phyloP scores from a whole-genome alignment of 202 grass and related monocot species.

The Schoenoplectus tabernaemontani region DNA sequence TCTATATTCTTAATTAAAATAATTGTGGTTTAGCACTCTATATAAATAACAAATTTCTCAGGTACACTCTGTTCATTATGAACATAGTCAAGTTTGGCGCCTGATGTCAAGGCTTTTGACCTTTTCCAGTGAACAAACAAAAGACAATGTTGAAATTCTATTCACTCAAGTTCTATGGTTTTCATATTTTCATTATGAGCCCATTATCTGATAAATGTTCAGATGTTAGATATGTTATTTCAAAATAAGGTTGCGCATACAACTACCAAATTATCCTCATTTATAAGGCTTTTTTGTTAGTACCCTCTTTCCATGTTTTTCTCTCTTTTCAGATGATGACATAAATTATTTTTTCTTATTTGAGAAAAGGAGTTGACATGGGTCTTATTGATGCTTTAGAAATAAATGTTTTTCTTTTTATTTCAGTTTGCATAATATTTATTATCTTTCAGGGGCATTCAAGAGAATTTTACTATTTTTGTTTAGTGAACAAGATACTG shows the following conservation, averaged over 20 bases:
- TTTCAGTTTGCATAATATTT: not conserved
- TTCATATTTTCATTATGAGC: too few relatives aligned
- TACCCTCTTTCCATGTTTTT: not conserved
- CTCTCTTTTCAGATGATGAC: not conserved
- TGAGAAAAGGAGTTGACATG: not conserved
- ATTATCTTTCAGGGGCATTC: conserved; percentile 4
- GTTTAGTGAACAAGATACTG: not conserved
- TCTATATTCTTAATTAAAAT: too few relatives aligned
- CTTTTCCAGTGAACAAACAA: too few relatives aligned
- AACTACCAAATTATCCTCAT: not conserved
- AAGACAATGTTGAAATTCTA: too few relatives aligned
- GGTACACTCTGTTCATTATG: too few relatives aligned
- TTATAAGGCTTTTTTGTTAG: not conserved
- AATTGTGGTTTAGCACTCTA: too few relatives aligned
- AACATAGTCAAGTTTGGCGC: too few relatives aligned
- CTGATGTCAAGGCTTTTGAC: too few relatives aligned
- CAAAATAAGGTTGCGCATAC: not conserved
- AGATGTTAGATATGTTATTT: too few relatives aligned
- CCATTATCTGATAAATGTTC: too few relatives aligned
- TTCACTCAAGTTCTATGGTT: too few relatives aligned
- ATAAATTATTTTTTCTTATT: not conserved
- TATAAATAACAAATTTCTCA: too few relatives aligned
- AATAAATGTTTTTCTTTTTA: not conserved
- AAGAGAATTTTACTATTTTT: not conserved
- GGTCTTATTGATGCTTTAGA: not conserved